phyloP scores from a whole-genome alignment of 2,329 filamentous ascomycete genomes.

The Ciborinia camelliae region DNA sequence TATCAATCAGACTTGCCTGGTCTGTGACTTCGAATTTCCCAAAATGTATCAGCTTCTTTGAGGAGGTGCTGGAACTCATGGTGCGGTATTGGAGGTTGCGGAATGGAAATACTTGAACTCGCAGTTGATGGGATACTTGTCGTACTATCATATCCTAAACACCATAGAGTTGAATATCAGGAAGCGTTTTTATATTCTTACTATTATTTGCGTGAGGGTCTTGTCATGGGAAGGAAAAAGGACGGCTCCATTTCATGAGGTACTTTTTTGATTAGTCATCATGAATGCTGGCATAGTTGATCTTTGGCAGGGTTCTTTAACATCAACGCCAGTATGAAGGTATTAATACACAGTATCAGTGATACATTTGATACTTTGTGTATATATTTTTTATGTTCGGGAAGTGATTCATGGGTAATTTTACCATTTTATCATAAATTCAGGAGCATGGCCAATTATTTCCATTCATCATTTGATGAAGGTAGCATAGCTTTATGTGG shows the following conservation, averaged over 20 bases:
- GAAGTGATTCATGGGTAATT: not conserved
- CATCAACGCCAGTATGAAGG: not conserved
- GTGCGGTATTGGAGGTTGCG: not conserved
- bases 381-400: too few relatives aligned
- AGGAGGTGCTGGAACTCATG: conserved; percentile 13
- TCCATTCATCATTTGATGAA: not conserved
- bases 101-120: not conserved
- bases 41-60: conserved; percentile 56
- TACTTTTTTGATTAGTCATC: not conserved
- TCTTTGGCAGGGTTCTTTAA: not conserved
- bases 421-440: accelerated
- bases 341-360: not conserved
- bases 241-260: not conserved
- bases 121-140: not conserved
- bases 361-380: not conserved
- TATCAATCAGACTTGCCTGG: conserved; percentile 51
- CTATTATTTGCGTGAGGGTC: not conserved
- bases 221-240: not conserved
- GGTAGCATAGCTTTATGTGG: not conserved
- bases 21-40: conserved; percentile 73
- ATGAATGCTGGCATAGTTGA: not conserved
- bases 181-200: too few relatives aligned
- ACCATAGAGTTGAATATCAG: not conserved
- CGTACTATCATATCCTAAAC: not conserved
- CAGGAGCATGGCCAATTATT: not conserved